Base-by-base conservation (phyloP, 176 grass and related monocot species). In the Secale cereale region DNA sequence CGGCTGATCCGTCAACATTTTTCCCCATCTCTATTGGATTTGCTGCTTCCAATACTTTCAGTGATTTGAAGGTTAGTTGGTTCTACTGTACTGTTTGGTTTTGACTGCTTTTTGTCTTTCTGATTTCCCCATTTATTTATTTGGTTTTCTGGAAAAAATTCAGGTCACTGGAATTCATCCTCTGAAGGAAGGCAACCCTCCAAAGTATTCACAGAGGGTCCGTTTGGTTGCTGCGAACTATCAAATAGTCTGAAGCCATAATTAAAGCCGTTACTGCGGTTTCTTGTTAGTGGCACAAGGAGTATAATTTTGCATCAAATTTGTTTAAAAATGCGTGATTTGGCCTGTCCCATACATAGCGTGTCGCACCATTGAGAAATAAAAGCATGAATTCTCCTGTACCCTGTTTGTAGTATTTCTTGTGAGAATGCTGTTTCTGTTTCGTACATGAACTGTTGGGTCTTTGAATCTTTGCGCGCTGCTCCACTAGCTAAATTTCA, bases 21-120 rank as follows among this genome's bases (percentile, higher is more conserved):
- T 97, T 90, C 77, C 94, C 94, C 70, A 94, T 97, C 43, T 88
- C 87, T 20, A 70, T 97, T 76, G 84, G 79, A 74, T 97, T 97
- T 91, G 88, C 89, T 10, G 90, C 94, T 77, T 82, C 92, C 10
- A 90, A 72, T 82, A 97, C 89, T 73, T 97, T 86, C 84, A 97
- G 94, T 56, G 94, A 94, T 78, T 85, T 92, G 48, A 94, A 90
- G 94, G 92, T 97, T 74, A 5, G 74, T 86, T 78, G 5, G 74
- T 83, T 78, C 19, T 22, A 4, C 59, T 31, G 45, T 30, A 59
- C 43, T 46, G 6, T n/a, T 87, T 2, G 8, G 23, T 52, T 52
- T 31, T 31, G 59, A 65, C 33, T 15, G 36, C 16, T 65, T 68
- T 11, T 82, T 2, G 31, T 63, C 66, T 15, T 1, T 7, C 2